Evolutionary conservation across 2,329 filamentous ascomycete genomes (phyloP).

Genomic region (Scedosporium minutisporum): DNA sequence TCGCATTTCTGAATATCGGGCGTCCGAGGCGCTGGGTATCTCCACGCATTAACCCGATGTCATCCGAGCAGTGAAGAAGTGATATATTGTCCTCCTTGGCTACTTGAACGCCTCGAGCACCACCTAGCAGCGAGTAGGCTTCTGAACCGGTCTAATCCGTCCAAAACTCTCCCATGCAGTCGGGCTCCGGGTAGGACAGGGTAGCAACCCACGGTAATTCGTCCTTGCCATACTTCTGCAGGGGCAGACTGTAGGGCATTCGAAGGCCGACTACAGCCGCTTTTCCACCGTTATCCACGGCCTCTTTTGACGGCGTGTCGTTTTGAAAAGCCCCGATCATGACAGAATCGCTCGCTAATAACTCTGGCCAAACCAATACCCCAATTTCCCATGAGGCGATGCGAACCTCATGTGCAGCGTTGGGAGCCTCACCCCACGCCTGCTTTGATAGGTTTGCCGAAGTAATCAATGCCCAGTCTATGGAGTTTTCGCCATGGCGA

Average conservation of each 20-base stretch:
- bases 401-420: constrained; percentile 49
- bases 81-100: background rate
- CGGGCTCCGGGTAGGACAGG: constrained; percentile 46
- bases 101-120: background rate
- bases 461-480: constrained; percentile 80
- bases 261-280: constrained; percentile 53
- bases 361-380: constrained; percentile 69
- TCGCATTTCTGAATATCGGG: too few species aligned
- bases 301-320: constrained; percentile 36
- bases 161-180: constrained; percentile 44
- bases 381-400: constrained; percentile 79
- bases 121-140: background rate
- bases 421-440: constrained; percentile 66
- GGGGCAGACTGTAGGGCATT: constrained; percentile 74
- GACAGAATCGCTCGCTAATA: constrained; percentile 35
- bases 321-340: constrained; percentile 63
- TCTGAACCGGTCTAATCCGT: background rate
- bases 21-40: too few species aligned
- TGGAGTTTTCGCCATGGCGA: constrained; percentile 44
- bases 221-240: constrained; percentile 50
- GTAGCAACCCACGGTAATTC: constrained; percentile 75
- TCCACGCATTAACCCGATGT: too few species aligned
- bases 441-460: constrained; percentile 90
- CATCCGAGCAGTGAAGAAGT: background rate
- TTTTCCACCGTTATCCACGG: constrained; percentile 13